Conservation (phyloP, 176 grass and related monocot species). For the Carex parvula region DNA sequence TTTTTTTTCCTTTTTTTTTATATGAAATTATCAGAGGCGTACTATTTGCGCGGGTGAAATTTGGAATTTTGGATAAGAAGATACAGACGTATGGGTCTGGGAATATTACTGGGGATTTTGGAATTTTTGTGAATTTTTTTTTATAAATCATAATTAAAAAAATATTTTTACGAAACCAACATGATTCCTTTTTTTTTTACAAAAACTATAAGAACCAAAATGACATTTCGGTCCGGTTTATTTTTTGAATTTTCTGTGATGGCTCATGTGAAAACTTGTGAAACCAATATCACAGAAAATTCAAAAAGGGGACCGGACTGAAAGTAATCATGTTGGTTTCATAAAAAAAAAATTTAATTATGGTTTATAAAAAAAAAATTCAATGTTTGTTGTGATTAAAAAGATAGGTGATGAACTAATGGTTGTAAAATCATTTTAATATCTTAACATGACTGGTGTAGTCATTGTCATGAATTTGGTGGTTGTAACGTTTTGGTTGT, state of each 20-base stretch:
- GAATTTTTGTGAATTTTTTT: neutral
- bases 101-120: neutral
- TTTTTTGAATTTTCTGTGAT: too few species aligned
- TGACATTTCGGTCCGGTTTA: too few species aligned
- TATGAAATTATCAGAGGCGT: neutral
- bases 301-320: too few species aligned
- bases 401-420: neutral
- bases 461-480: neutral
- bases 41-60: slow-evolving; percentile 29
- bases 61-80: slow-evolving; percentile 5
- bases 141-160: too few species aligned
- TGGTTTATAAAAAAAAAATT: too few species aligned
- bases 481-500: neutral
- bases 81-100: neutral
- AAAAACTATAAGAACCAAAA: too few species aligned
- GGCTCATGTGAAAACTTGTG: too few species aligned
- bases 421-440: neutral
- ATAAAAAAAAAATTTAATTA: too few species aligned
- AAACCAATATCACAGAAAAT: too few species aligned
- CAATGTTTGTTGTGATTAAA: neutral
- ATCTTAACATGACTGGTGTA: neutral
- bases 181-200: too few species aligned
- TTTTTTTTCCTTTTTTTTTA: neutral
- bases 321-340: too few species aligned
- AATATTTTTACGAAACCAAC: too few species aligned